These are phyloP conservation scores for Heritiera littoralis DNA, from an alignment of 345 rosid species.

Conservation along the genomic window DNA sequence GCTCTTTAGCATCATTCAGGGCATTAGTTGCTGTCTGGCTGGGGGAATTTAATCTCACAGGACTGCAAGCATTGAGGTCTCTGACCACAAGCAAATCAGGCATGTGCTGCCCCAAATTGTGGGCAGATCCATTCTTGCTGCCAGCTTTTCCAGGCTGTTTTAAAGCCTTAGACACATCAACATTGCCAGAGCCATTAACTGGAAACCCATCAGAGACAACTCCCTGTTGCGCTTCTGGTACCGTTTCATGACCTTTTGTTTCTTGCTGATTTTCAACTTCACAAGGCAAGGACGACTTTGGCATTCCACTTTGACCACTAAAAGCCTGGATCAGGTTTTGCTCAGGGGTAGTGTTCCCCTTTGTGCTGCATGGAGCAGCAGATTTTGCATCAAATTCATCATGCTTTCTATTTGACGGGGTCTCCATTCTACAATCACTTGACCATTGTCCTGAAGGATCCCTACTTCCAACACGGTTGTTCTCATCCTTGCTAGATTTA, in stretches of 20 bases:
- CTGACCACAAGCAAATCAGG: conserved; percentile 28
- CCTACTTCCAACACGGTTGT: conserved; percentile 17
- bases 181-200: conserved; percentile 37
- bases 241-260: conserved; percentile 10
- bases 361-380: conserved; percentile 8
- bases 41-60: conserved; percentile 37
- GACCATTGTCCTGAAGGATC: conserved; percentile 22
- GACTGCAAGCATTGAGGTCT: conserved; percentile 34
- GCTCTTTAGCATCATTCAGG: conserved; percentile 58
- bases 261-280: conserved; percentile 24
- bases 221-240: conserved; percentile 19
- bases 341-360: conserved; percentile 12
- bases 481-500: conserved; percentile 26
- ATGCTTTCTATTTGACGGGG: conserved; percentile 24
- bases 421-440: conserved; percentile 29
- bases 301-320: conserved; percentile 20
- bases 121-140: conserved; percentile 28
- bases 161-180: conserved; percentile 30
- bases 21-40: conserved; percentile 39
- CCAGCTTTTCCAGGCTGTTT: conserved; percentile 32
- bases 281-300: conserved; percentile 13
- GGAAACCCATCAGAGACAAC: conserved; percentile 15
- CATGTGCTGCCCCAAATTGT: conserved; percentile 14
- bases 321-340: conserved; percentile 28
- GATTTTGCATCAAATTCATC: conserved; percentile 30